Evolutionary conservation across 345 rosid species (phyloP), one percentile per base, ranked within the genome.

Genomic region (Populus davidiana): DNA sequence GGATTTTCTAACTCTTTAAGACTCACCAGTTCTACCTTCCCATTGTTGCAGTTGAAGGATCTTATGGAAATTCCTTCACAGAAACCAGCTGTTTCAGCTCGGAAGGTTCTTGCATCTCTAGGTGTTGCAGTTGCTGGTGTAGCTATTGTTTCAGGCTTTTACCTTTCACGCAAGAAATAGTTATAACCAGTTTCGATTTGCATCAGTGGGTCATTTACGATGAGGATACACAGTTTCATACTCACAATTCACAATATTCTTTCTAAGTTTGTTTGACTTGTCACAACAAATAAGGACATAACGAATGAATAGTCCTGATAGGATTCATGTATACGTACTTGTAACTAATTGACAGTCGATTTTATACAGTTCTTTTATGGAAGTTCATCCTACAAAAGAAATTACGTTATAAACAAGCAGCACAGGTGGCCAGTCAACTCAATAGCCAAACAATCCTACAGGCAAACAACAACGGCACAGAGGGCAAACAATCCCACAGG

Each of bases 121-220:
- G 94, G 93, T n/a, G 82, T 83, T 63, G 92, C 88, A 1, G 92
- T 86, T 70, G 91, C 90, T 44, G 93, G 97, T 43, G 93, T 85
- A 47, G 94, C 97, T 54, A 83, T 93, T 39, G 79, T 90, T 52
- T 86, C 97, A 0, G 97, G 96, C 38, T 84, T 92, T 74, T 88
- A 86, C 67, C 70, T 90, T 66, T 78, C 87, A 75, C 79, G 89
- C 83, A 92, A 86, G 87, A 90, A 87, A 74, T 93, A 83, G 78
- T 12, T 74, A 41, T 41, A 27, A 29, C 29, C 1, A 2, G 68
- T 67, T 27, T 68, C 12, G 8, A 23, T 38, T 73, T 23, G 14
- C 38, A 18, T 11, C 69, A 31, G 2, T 5, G 5, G 10, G 27
- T 67, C 72, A 52, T 33, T 44, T 38, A 35, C 63, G 18, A 33